Conservation (phyloP, 441 rosid genomes). For the Metrosideros polymorpha region DNA sequence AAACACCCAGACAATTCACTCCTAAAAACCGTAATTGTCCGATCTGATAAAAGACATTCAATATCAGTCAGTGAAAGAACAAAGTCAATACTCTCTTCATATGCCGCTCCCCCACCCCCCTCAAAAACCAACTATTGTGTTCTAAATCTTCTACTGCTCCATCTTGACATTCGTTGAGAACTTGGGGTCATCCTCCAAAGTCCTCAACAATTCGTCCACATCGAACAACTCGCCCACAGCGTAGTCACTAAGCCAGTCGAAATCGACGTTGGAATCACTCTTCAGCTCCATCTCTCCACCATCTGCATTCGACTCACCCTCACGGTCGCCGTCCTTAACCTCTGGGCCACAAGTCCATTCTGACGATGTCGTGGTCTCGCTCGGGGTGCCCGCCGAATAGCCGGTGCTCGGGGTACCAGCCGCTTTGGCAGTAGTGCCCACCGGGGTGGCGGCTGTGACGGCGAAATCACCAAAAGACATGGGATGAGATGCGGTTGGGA, state of each 20-base stretch:
- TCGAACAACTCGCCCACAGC: slow-evolving; percentile 41
- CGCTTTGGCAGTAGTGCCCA: slow-evolving; percentile 8
- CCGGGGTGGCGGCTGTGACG: background rate
- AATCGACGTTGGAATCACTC: background rate
- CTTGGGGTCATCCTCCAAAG: slow-evolving; percentile 11
- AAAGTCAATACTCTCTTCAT: background rate
- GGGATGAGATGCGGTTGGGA: slow-evolving; percentile 12
- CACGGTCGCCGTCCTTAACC: slow-evolving; percentile 7
- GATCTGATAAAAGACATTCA: background rate
- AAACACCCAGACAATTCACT: background rate
- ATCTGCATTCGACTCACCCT: slow-evolving; percentile 13
- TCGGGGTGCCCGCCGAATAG: slow-evolving; percentile 14
- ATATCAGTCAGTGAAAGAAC: background rate
- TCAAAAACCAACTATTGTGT: background rate
- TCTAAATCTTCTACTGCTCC: background rate
- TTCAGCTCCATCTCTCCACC: background rate
- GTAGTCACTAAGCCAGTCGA: slow-evolving; percentile 9
- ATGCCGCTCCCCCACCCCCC: background rate
- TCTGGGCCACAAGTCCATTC: slow-evolving; percentile 4
- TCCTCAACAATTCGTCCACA: slow-evolving; percentile 39
- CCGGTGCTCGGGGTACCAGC: slow-evolving; percentile 13
- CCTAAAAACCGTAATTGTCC: background rate
- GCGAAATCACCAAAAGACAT: background rate
- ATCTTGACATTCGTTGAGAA: background rate
- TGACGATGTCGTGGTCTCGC: background rate